phyloP scores from a whole-genome alignment of 2,329 filamentous ascomycete genomes.

The Calonectria montana region DNA sequence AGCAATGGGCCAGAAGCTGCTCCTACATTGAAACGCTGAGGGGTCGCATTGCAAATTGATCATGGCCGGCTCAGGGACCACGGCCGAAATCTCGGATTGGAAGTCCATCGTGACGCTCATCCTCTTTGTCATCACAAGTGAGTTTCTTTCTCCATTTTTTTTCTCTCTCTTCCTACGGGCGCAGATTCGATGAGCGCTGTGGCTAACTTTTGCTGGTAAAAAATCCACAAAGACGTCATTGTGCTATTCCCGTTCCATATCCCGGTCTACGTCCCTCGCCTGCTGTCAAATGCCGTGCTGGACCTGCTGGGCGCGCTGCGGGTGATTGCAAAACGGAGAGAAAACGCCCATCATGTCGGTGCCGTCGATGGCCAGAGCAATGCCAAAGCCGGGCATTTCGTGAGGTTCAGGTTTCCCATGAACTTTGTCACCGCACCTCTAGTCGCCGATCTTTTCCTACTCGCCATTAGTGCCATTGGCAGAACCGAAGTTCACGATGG shows the following conservation, averaged over 20 bases:
- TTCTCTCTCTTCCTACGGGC: neutral
- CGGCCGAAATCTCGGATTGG: constrained; percentile 68
- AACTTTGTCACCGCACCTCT: constrained; percentile 79
- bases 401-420: constrained; percentile 69
- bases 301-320: constrained; percentile 53
- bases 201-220: neutral
- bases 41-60: neutral
- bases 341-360: constrained; percentile 30
- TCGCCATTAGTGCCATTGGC: constrained; percentile 77
- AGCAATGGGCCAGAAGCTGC: neutral
- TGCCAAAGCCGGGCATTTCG: constrained; percentile 48
- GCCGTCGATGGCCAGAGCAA: constrained; percentile 25
- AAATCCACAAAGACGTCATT: constrained; percentile 64
- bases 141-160: constrained; percentile 49
- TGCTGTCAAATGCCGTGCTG: constrained; percentile 57
- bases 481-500: constrained; percentile 75
- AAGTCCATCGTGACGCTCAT: constrained; percentile 77
- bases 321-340: constrained; percentile 60
- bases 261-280: constrained; percentile 68
- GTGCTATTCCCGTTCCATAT: constrained; percentile 78
- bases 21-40: neutral
- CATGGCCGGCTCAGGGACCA: constrained; percentile 31
- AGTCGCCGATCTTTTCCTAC: constrained; percentile 76
- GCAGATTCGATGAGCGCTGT: neutral
- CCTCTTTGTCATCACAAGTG: constrained; percentile 77